phyloP scores from a whole-genome alignment of 1,139 yeast species.

The Yamadazyma kanchanaburiensis region DNA sequence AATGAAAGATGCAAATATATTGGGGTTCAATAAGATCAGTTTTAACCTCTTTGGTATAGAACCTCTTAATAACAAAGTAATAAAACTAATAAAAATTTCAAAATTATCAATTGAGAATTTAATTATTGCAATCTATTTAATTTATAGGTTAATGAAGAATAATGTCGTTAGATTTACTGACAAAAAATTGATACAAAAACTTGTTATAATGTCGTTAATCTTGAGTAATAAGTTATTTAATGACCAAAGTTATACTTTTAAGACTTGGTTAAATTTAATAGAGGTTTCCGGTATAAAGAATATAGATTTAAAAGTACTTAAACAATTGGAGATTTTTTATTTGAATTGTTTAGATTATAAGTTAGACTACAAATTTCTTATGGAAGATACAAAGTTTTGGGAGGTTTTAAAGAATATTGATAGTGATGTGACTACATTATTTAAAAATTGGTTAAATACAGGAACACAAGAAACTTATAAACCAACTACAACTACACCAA shows the following conservation, averaged over 20 bases:
- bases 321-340: slow-evolving; percentile 29
- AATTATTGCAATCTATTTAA: slow-evolving; percentile 27
- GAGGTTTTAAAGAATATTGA: slow-evolving; percentile 1
- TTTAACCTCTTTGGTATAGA: slow-evolving; percentile 5
- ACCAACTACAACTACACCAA: not conserved
- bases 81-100: slow-evolving; percentile 15
- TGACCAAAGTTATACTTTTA: slow-evolving; percentile 51
- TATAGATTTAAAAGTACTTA: slow-evolving; percentile 12
- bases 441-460: slow-evolving; percentile 3
- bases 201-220: slow-evolving; percentile 34
- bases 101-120: slow-evolving; percentile 30
- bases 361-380: slow-evolving; percentile 22
- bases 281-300: slow-evolving; percentile 8
- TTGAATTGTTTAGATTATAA: slow-evolving; percentile 27
- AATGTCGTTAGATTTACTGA: slow-evolving; percentile 13
- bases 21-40: slow-evolving; percentile 5
- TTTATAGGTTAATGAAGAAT: slow-evolving; percentile 24
- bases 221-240: slow-evolving; percentile 48
- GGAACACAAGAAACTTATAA: slow-evolving; percentile 1
- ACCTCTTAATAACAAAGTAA: slow-evolving; percentile 6
- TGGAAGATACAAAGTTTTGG: slow-evolving; percentile 26
- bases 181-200: slow-evolving; percentile 19
- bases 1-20: slow-evolving; percentile 2
- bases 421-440: slow-evolving; percentile 1
- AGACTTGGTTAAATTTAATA: slow-evolving; percentile 41